These are phyloP conservation scores for Rhodotorula diobovata DNA, from an alignment of 768 basidiomycete species.

Conservation along the genomic window DNA sequence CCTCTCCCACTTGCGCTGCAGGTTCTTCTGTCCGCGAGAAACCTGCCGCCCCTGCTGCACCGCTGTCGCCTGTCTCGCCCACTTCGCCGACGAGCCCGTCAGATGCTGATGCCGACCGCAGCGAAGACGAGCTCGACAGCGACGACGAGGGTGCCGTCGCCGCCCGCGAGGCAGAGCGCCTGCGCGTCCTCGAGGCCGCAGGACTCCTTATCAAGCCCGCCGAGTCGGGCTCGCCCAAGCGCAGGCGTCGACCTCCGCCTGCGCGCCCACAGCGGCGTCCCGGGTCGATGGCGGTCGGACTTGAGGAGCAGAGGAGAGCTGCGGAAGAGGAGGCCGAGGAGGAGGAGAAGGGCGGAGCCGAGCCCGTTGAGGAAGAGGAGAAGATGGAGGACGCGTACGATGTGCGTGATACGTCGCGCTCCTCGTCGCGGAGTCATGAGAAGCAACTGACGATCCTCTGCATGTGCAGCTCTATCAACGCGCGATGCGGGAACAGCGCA, in stretches of 20 bases:
- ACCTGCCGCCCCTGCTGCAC: background rate
- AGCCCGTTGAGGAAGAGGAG: constrained; percentile 31
- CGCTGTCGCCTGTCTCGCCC: background rate
- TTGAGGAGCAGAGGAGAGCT: background rate
- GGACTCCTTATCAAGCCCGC: constrained; percentile 67
- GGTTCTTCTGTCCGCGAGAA: background rate
- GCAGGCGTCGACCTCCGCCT: constrained; percentile 24
- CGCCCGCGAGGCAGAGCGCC: constrained; percentile 67
- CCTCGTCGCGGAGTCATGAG: too few species aligned
- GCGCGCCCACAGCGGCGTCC: constrained; percentile 34
- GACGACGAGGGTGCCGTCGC: constrained; percentile 15
- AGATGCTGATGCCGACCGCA: background rate
- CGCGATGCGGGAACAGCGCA: constrained; percentile 26
- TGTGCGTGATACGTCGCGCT: background rate
- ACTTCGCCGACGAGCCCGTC: background rate
- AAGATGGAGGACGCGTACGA: constrained; percentile 39
- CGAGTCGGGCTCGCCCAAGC: constrained; percentile 10
- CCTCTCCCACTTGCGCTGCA: background rate
- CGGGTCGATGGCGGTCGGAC: background rate
- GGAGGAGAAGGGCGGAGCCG: constrained; percentile 3
- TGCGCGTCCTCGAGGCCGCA: constrained; percentile 78
- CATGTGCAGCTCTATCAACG: constrained; percentile 31
- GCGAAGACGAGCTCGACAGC: constrained; percentile 32
- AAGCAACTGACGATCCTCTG: background rate
- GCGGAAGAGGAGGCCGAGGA: background rate